Evolutionary conservation across 305 asterid genomes (phyloP), one percentile per base, ranked within the genome.

Genomic region (Ruellia speciosa): DNA sequence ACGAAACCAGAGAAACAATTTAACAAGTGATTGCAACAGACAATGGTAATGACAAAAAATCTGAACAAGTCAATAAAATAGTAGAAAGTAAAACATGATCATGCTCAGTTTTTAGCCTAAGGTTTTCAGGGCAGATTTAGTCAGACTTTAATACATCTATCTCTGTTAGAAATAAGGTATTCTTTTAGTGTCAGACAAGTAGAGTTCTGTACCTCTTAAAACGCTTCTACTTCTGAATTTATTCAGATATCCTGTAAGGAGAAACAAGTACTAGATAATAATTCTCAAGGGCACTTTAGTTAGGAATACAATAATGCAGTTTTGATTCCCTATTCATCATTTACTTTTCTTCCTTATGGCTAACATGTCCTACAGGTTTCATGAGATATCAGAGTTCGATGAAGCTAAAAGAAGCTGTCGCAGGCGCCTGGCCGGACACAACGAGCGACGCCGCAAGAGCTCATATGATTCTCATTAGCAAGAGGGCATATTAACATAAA

Each of bases 371-470:
- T 69, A 63, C 89, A 88, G 95, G 90, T 86, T 88, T 75, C 97
- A 88, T 59, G 89, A 82, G 57, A 43, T 86, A 58, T 63, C 84
- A 54, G 92, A 86, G 78, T 88, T 88, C 48, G 97, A 88, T 62
- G 94, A 84, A 63, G 81, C 86, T 60, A 86, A 88, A 71, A 77
- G 92, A 75, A 88, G 97, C 65, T 80, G 95, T 31, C 82, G 92
- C 63, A 77, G 85, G 78, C 83, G 87, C 56, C 72, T 88, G 75
- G 95, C 95, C 16, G 95, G 94, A 61, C 96, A 88, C 66, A 88
- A 88, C 54, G 88, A 81, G 76, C 84, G 94, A 18, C 95, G 95
- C 51, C 95, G 96, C 61, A 81, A 84, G 75, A 77, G 78, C 73
- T 69, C 86, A n/a, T 62, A 65, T 11, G 95, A 85, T 60, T 66